Percentiles rank a stretch among this genome's conserved stretches.
Conservation (phyloP, 148 eudicot genomes). For the Rhododendron molle region DNA sequence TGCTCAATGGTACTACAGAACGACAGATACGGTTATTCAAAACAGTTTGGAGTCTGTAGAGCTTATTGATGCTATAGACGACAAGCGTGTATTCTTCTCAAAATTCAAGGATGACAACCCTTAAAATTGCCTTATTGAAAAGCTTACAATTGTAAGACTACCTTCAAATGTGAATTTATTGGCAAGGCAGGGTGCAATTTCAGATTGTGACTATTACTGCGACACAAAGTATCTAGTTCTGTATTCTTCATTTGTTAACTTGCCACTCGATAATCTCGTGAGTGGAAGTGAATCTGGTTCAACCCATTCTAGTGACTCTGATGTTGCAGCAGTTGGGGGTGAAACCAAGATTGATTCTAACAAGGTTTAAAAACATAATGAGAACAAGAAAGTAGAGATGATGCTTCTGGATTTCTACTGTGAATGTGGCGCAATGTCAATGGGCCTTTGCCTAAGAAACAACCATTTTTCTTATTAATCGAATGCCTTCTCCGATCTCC, state of each 20-base stretch:
- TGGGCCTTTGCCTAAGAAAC: background rate
- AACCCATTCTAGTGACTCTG: no score
- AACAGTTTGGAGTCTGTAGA: background rate
- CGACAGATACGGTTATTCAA: conserved; percentile 57
- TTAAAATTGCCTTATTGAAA: no score
- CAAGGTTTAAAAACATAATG: no score
- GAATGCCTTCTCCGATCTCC: no score
- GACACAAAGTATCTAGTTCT: conserved; percentile 61
- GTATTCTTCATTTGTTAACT: conserved; percentile 40
- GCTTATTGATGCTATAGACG: conserved; percentile 33
- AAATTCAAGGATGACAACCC: no score
- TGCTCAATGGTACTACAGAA: conserved; percentile 80
- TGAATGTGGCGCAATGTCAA: conserved; percentile 13
- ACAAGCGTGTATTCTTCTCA: no score
- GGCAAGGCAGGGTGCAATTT: conserved; percentile 7
- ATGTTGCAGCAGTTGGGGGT: no score
- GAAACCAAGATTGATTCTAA: no score
- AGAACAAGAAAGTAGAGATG: background rate
- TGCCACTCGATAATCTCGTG: conserved; percentile 22
- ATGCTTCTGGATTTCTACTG: conserved; percentile 5
- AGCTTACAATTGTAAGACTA: no score
- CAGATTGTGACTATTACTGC: conserved; percentile 54
- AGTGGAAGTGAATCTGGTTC: background rate
- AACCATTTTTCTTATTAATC: no score
- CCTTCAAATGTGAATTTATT: conserved; percentile 13